phyloP scores from a whole-genome alignment of 345 rosid species.

The Linum tenue region DNA sequence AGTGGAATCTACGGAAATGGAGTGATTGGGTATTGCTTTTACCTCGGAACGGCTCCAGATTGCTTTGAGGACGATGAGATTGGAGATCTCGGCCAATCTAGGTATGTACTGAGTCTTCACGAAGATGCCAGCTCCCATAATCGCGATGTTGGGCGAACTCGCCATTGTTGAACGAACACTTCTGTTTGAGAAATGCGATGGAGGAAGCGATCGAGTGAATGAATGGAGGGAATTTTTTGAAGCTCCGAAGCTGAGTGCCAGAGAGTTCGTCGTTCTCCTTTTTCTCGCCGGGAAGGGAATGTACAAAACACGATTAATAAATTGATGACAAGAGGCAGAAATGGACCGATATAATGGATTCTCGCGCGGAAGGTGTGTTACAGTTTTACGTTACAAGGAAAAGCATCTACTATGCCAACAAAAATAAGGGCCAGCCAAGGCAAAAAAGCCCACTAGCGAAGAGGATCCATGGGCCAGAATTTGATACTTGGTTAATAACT shows the following conservation, averaged over 20 bases:
- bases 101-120: conserved; percentile 84
- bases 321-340: too few relatives aligned
- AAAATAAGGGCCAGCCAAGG: too few relatives aligned
- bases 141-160: conserved; percentile 52
- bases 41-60: conserved; percentile 97
- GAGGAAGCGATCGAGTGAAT: background rate
- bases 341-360: too few relatives aligned
- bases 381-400: too few relatives aligned
- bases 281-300: background rate
- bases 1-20: background rate
- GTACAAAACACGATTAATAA: too few relatives aligned
- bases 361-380: too few relatives aligned
- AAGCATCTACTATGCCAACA: too few relatives aligned
- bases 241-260: background rate
- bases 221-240: background rate
- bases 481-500: too few relatives aligned
- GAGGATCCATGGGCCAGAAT: too few relatives aligned
- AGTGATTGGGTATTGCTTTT: background rate
- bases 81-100: conserved; percentile 69
- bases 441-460: too few relatives aligned
- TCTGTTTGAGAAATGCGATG: background rate
- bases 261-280: background rate
- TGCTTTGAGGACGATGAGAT: conserved; percentile 49
- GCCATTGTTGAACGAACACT: conserved; percentile 27
- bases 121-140: conserved; percentile 91